Evolutionary conservation across 2,329 filamentous ascomycete genomes (phyloP), one percentile per base, ranked within the genome.

Genomic region (Colletotrichum destructivum): DNA sequence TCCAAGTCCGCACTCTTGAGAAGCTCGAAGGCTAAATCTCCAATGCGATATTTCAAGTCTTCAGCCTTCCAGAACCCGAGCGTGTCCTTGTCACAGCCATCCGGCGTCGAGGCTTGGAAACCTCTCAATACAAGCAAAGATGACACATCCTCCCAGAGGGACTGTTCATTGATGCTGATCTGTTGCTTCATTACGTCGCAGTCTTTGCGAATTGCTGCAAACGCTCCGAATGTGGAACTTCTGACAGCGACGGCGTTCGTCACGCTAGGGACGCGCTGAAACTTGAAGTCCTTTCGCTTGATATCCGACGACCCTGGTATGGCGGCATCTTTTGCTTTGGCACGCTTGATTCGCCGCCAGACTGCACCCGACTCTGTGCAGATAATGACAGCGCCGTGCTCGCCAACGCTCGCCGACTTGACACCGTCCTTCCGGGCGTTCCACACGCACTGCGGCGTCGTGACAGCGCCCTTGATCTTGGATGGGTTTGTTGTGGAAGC

Each of bases 301-400:
- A 88, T 85, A 26, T 91, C 90, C 1, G 83, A 81, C 2, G 81
- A 81, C 4, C 83, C 84, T 15, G 83, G 63, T 23, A 82, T 81
- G 1, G 85, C 84, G 23, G 89, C 86, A 75, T 92, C 91, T 77
- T 97, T 97, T 61, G 93, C 91, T 74, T 96, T 97, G 35, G 89
- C 87, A 72, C 96, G 90, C 78, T 94, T 94, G 62, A 96, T 91
- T 70, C 96, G 92, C 75, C 92, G 92, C 96, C 96, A 99, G 0
- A 98, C 96, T 59, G 94, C 96, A 2, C 96, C 96, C 52, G 95
- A 96, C 71, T 95, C 89, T 0, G 96, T 99, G 75, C 94, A 96
- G 73, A 99, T 91, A 66, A 99, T 97, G 75, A 99, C 94, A 0
- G 95, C 97, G 2, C 95, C 96, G 80, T 98, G 93, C 79, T 98